These are phyloP conservation scores for Ganoderma resinaceum DNA, from an alignment of 1,284 basidiomycete species.

Conservation along the genomic window DNA sequence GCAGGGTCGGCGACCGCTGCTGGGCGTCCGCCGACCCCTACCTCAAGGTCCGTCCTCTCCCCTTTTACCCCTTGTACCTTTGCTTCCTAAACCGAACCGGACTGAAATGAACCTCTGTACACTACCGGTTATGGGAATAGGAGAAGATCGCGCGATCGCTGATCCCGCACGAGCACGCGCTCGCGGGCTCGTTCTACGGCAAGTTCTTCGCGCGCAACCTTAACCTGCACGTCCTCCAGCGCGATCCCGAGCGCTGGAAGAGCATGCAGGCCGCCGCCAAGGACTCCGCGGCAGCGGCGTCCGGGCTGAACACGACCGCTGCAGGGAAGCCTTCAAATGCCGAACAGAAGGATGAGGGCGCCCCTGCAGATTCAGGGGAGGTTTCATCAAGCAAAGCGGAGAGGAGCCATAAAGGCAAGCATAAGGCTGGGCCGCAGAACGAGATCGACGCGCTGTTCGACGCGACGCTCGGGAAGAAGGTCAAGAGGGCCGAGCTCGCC, in stretches of 20 bases:
- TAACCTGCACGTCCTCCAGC: constrained; percentile 79
- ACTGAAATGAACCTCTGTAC: not conserved
- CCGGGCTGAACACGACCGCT: not conserved
- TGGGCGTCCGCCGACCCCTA: constrained; percentile 91
- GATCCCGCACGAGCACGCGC: constrained; percentile 69
- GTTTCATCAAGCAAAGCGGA: not conserved
- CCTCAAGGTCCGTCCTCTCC: constrained; percentile 69
- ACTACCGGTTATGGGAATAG: constrained; percentile 54
- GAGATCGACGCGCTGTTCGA: constrained; percentile 80
- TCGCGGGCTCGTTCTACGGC: constrained; percentile 83
- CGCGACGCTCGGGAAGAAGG: constrained; percentile 59
- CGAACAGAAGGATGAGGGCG: not conserved
- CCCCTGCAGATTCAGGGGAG: not conserved
- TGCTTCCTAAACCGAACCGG: not conserved
- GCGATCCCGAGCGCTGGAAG: constrained; percentile 86
- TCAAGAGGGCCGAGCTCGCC: constrained; percentile 56
- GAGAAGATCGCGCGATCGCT: constrained; percentile 90
- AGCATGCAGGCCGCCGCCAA: constrained; percentile 53
- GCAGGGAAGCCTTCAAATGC: not conserved
- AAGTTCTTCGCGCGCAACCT: constrained; percentile 86
- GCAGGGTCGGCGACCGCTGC: constrained; percentile 85
- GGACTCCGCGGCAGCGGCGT: not conserved
- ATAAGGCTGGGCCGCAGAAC: constrained; percentile 47
- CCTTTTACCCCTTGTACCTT: constrained; percentile 25
- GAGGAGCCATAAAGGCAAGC: constrained; percentile 27